phyloP scores from a whole-genome alignment of 108 stramenopile species.

The Heterococcus sp. region DNA sequence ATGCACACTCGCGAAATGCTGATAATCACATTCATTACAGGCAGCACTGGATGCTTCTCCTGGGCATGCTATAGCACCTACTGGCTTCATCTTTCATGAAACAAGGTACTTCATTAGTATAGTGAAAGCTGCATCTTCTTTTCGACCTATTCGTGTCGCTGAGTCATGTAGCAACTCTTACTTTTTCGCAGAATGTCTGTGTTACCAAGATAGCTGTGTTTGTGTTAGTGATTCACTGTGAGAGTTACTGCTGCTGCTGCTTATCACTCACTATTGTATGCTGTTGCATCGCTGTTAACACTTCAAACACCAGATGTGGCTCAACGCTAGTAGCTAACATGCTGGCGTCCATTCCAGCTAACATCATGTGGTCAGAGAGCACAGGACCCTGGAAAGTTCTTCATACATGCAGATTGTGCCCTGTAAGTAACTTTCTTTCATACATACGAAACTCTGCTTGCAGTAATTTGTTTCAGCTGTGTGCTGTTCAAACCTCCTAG shows the following conservation, averaged over 20 bases:
- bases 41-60: no score
- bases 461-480: no score
- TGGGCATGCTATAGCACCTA: no score
- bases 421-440: no score
- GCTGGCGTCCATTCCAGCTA: conserved; percentile 65
- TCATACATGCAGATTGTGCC: conserved; percentile 11
- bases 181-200: neutral
- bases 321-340: conserved; percentile 87
- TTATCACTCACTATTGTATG: neutral
- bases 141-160: neutral
- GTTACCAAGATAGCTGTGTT: neutral
- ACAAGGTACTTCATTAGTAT: neutral
- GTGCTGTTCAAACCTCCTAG: no score
- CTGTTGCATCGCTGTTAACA: neutral
- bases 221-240: neutral
- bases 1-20: no score
- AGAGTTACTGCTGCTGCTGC: neutral
- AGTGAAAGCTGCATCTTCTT: neutral
- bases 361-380: conserved; percentile 54
- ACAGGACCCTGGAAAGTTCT: conserved; percentile 41
- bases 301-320: conserved; percentile 44
- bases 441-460: no score
- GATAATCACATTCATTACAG: no score
- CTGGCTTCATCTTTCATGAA: neutral
- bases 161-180: neutral